Base-by-base conservation (phyloP, 1,139 yeast species). In the Sugiyamaella japonica region DNA sequence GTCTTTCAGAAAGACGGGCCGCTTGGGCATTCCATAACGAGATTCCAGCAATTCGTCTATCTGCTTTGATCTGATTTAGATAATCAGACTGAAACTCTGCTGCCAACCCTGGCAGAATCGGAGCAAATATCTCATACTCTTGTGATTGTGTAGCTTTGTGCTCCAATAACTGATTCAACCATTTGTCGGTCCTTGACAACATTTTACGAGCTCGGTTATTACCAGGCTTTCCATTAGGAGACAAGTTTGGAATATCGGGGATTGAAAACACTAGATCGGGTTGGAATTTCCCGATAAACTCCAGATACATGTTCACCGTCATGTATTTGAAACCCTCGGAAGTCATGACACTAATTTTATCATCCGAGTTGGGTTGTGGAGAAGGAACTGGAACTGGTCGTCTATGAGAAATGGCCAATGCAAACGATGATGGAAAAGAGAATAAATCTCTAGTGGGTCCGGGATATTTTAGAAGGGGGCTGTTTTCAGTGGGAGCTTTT, bases 161-260 rank as follows among this genome's bases (percentile, higher is more conserved):
- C 7, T 52, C 56, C 25, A 61, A 29, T 32, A 68, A 56, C 48
- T 53, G 53, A 16, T 59, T 56, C 45, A 71, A 55, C 77, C 77
- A 74, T 25, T 56, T 55, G 48, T 64, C 65, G 7, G 73, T 64
- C 9, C 77, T 61, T 13, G 53, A 34, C 16, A 64, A 59, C 75
- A 74, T 72, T 54, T 73, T 73, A 32, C 67, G 64, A 13, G 67
- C 59, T 32, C 77, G 60, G 61, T 74, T 74, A 40, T 61, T 66
- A 12, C 74, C 74, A 3, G 73, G 69, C 29, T 56, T 51, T 8
- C 66, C 68, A 20, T 63, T 66, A n/a, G 65, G 63, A 28, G 67
- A 61, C 47, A 66, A 59, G 49, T 65, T 62, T 3, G 76, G 73
- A 16, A 64, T 46, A 57, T 73, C 76, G 1, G 69, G 69, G 5